Percentiles rank a stretch among this genome's conserved stretches.
Conservation (phyloP, 2,329 filamentous ascomycete species). For the Microsporum canis region DNA sequence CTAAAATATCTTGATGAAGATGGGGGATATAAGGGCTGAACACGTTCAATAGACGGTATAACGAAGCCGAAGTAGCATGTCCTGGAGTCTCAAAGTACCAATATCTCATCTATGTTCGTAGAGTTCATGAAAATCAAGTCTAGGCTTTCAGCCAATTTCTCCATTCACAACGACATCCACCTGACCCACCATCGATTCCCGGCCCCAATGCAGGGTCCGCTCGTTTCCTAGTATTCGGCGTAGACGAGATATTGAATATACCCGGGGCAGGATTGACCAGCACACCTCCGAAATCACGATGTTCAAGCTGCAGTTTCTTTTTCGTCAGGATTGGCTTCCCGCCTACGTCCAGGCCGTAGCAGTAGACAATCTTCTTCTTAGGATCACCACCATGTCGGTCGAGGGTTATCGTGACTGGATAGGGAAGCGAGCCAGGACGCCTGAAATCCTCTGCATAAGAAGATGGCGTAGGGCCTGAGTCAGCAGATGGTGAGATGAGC, state of each 20-base stretch:
- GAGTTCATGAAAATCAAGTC: background rate
- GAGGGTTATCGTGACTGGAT: slow-evolving; percentile 48
- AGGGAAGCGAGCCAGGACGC: slow-evolving; percentile 49
- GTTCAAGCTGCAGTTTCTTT: slow-evolving; percentile 42
- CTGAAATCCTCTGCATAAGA: slow-evolving; percentile 36
- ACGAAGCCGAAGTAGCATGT: no score
- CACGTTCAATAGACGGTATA: no score
- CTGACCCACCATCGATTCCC: slow-evolving; percentile 46
- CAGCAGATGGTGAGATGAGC: slow-evolving; percentile 16
- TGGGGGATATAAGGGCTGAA: no score
- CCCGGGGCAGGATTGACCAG: slow-evolving; percentile 42
- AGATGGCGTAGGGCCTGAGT: slow-evolving; percentile 17
- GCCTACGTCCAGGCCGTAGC: slow-evolving; percentile 44
- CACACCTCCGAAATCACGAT: slow-evolving; percentile 40
- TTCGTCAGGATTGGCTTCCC: slow-evolving; percentile 31
- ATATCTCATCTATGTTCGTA: no score
- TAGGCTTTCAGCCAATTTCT: slow-evolving; percentile 35
- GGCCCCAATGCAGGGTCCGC: slow-evolving; percentile 10
- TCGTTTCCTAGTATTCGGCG: slow-evolving; percentile 14
- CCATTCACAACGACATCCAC: slow-evolving; percentile 51
- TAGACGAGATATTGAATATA: slow-evolving; percentile 27
- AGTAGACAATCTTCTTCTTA: slow-evolving; percentile 47
- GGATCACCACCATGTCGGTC: slow-evolving; percentile 49
- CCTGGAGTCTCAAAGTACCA: no score
- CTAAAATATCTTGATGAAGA: no score